Evolutionary conservation across 371 early-diverging fungal species (phyloP).

Genomic region (Phascolomyces articulosus): DNA sequence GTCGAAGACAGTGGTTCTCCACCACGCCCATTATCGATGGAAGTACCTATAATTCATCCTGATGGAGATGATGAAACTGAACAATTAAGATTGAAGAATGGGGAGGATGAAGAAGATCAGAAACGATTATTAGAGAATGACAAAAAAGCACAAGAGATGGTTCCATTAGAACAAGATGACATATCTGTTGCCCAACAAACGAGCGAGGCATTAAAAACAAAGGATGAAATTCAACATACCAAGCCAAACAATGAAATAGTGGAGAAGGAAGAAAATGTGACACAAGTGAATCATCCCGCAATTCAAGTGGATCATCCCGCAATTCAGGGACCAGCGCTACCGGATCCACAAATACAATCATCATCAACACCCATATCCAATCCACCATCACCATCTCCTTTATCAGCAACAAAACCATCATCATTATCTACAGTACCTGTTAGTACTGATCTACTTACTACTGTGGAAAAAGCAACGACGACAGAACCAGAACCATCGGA

Average conservation of each 20-base stretch:
- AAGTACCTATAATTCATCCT: not conserved
- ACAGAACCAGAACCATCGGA: too few species aligned
- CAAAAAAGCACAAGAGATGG: not conserved
- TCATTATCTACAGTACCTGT: too few species aligned
- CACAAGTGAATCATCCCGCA: too few species aligned
- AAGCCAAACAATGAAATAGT: not conserved
- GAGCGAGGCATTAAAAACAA: not conserved
- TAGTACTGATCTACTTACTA: too few species aligned
- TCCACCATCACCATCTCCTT: not conserved
- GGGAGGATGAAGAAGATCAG: not conserved
- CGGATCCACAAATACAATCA: not conserved
- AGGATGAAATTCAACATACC: not conserved
- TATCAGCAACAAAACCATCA: not conserved
- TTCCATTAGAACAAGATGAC: constrained; percentile 1
- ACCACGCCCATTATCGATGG: not conserved
- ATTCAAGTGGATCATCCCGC: not conserved
- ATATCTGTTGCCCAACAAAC: not conserved
- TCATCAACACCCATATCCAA: too few species aligned
- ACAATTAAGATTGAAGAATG: not conserved
- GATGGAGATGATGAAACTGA: not conserved
- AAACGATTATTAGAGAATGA: not conserved
- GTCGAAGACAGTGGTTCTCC: constrained; percentile 16
- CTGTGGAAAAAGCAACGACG: too few species aligned
- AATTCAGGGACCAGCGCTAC: constrained; percentile 4
- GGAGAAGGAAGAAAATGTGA: constrained; percentile 1